Percentiles rank a stretch among this genome's conserved stretches.
These are phyloP conservation scores for Poteriospumella lacustris DNA, from an alignment of 108 stramenopile species.

Conservation along the genomic window DNA sequence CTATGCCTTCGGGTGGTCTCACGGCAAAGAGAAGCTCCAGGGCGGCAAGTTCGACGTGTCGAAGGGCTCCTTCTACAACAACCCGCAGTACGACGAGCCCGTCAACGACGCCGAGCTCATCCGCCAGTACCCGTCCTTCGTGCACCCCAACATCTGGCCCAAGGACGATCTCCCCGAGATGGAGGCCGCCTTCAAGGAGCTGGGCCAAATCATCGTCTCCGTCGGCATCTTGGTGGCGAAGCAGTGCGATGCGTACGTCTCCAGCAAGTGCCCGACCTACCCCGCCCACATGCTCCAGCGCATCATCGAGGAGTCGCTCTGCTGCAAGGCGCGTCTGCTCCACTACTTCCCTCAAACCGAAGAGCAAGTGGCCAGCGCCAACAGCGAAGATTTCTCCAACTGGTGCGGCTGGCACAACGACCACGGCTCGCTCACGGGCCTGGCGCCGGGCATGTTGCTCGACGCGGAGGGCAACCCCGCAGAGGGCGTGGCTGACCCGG, in stretches of 20 bases:
- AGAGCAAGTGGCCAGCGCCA: background rate
- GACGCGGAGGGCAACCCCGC: conserved; percentile 35
- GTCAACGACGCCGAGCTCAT: conserved; percentile 30
- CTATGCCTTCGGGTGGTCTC: conserved; percentile 82
- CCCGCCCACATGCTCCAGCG: conserved; percentile 47
- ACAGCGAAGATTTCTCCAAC: conserved; percentile 19
- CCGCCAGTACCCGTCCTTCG: conserved; percentile 36
- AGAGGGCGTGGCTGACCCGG: conserved; percentile 51
- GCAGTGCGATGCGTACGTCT: conserved; percentile 69
- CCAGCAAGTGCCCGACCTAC: conserved; percentile 31
- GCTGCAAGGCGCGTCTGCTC: conserved; percentile 78
- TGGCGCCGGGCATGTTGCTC: conserved; percentile 70
- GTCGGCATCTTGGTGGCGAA: conserved; percentile 70
- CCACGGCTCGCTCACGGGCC: conserved; percentile 79
- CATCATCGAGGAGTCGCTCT: conserved; percentile 56
- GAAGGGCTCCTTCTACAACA: conserved; percentile 88
- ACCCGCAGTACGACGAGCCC: conserved; percentile 71
- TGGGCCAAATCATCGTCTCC: conserved; percentile 63
- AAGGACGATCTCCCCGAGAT: conserved; percentile 60
- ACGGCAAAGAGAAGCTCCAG: conserved; percentile 82
- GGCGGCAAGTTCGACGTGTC: conserved; percentile 61
- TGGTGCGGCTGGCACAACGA: conserved; percentile 93
- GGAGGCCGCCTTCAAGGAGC: conserved; percentile 65
- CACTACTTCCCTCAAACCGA: conserved; percentile 70
- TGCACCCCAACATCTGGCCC: conserved; percentile 71